Percentiles rank a stretch among this genome's conserved stretches.
Evolutionary conservation across 2,329 filamentous ascomycete genomes (phyloP).

Genomic region (Penicillium freii): DNA sequence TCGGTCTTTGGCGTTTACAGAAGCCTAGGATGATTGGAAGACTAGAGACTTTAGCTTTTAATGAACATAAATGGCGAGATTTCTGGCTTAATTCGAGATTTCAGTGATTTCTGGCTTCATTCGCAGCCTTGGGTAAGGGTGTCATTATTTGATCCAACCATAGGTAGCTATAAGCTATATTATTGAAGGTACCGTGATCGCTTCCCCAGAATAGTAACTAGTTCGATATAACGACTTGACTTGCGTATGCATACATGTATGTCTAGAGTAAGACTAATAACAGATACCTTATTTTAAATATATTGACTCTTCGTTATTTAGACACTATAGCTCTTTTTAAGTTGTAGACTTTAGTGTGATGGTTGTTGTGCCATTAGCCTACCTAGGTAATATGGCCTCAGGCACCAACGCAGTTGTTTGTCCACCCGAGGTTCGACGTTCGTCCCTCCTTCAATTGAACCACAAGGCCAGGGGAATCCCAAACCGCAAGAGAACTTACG

Average conservation of each 20-base stretch:
- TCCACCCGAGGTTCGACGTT: conserved; percentile 1
- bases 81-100: background rate
- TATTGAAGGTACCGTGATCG: background rate
- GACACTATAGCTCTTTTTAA: background rate
- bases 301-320: background rate
- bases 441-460: background rate
- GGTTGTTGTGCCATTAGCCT: background rate
- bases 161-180: background rate
- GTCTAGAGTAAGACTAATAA: too few relatives aligned
- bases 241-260: background rate
- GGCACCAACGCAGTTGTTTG: conserved; percentile 4
- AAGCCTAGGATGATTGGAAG: background rate
- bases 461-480: background rate
- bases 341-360: background rate
- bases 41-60: background rate
- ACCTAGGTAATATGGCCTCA: conserved; percentile 9
- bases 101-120: background rate
- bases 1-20: background rate
- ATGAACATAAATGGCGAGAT: background rate
- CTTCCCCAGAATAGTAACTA: background rate
- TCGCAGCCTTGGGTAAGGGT: background rate
- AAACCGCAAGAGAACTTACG: background rate
- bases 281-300: background rate
- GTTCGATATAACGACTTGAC: background rate
- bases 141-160: background rate